Evolutionary conservation across 2,329 filamentous ascomycete genomes (phyloP).

Genomic region (Xylariaceae sp.): DNA sequence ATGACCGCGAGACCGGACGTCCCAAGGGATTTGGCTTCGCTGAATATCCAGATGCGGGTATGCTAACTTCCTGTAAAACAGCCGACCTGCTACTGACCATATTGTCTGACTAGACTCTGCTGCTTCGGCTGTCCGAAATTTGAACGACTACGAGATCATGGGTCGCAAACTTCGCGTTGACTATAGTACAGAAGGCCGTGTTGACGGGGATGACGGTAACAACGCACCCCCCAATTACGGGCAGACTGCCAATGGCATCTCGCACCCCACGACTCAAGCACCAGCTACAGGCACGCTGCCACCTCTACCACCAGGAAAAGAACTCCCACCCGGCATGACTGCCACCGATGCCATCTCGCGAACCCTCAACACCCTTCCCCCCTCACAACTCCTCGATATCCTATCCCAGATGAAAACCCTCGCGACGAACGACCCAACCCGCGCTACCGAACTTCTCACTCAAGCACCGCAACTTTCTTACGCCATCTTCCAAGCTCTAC

Average conservation of each 20-base stretch:
- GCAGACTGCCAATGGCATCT: slow-evolving; percentile 39
- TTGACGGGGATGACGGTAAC: slow-evolving; percentile 64
- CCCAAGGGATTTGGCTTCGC: slow-evolving; percentile 97
- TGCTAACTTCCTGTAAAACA: background rate
- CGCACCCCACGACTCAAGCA: slow-evolving; percentile 43
- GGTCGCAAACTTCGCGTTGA: slow-evolving; percentile 93
- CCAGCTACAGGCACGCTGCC: slow-evolving; percentile 66
- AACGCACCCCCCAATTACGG: slow-evolving; percentile 29
- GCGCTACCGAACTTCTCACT: slow-evolving; percentile 84
- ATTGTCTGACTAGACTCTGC: slow-evolving; percentile 66
- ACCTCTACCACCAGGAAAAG: slow-evolving; percentile 82
- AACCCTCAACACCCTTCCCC: slow-evolving; percentile 84
- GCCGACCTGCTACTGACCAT: slow-evolving; percentile 6
- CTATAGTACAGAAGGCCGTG: slow-evolving; percentile 91
- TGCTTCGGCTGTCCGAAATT: slow-evolving; percentile 90
- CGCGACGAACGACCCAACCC: slow-evolving; percentile 79
- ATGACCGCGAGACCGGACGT: slow-evolving; percentile 92
- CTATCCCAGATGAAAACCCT: slow-evolving; percentile 93
- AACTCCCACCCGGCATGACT: slow-evolving; percentile 81
- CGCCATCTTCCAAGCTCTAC: slow-evolving; percentile 91
- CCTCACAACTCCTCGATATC: slow-evolving; percentile 89
- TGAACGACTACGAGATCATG: slow-evolving; percentile 96
- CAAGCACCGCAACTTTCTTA: slow-evolving; percentile 93
- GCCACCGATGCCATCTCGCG: slow-evolving; percentile 91
- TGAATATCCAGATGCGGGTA: slow-evolving; percentile 91